phyloP scores from a whole-genome alignment of 2,329 filamentous ascomycete genomes.

The Penicillium crustosum region DNA sequence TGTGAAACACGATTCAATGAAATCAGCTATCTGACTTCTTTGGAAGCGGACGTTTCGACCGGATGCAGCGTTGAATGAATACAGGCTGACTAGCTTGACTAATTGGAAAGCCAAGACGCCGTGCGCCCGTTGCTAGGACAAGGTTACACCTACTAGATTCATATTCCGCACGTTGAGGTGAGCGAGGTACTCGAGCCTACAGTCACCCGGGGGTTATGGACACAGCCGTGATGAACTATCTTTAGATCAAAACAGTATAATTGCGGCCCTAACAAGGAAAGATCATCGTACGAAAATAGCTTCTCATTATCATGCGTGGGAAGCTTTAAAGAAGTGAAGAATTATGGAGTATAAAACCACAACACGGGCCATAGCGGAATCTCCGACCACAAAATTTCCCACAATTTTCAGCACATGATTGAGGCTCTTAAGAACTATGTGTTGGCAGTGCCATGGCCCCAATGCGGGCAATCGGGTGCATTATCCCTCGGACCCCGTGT shows the following conservation, averaged over 20 bases:
- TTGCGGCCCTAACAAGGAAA: background rate
- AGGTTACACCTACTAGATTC: background rate
- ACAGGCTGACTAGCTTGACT: no score
- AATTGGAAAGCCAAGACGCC: background rate
- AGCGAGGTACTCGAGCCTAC: background rate
- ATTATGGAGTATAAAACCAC: no score
- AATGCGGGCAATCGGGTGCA: background rate
- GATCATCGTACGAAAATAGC: background rate
- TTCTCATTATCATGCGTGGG: no score
- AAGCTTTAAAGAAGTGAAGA: background rate
- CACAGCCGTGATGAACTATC: background rate
- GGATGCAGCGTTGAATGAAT: no score
- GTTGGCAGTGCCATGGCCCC: background rate
- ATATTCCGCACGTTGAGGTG: background rate
- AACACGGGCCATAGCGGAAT: no score
- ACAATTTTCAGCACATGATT: background rate
- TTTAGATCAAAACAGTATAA: background rate
- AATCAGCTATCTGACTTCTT: background rate
- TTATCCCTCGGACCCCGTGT: background rate
- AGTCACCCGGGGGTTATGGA: background rate
- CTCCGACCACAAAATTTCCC: background rate
- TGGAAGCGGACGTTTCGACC: no score
- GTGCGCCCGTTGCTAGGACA: background rate
- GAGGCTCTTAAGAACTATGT: background rate
- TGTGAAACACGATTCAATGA: background rate